phyloP scores from a whole-genome alignment of 306 rosid genomes.

The Cicer yamashitae region DNA sequence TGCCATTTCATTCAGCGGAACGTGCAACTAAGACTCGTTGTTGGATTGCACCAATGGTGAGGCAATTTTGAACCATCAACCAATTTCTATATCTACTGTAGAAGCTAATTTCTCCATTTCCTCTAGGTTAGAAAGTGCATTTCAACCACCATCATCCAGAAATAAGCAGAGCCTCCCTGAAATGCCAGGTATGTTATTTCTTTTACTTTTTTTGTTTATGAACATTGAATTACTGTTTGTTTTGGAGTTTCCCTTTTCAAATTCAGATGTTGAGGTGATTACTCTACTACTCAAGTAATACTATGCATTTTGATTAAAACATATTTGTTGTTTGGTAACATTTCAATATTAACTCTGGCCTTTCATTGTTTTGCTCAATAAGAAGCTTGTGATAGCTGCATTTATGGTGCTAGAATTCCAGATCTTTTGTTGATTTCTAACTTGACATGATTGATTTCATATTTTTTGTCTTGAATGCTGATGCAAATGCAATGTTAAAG shows the following conservation, averaged over 20 bases:
- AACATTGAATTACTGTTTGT: not conserved
- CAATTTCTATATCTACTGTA: not conserved
- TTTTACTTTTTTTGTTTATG: not conserved
- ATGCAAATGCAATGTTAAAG: constrained; percentile 1
- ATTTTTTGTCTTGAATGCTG: not conserved
- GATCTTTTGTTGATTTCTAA: not conserved
- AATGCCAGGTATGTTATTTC: not conserved
- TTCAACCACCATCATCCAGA: not conserved
- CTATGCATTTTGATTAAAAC: not conserved
- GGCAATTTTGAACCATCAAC: not conserved
- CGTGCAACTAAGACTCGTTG: not conserved
- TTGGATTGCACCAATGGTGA: not conserved
- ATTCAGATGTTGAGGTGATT: not conserved
- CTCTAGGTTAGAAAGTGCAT: not conserved
- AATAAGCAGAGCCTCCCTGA: not conserved
- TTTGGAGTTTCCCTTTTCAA: not conserved
- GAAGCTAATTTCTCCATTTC: not conserved
- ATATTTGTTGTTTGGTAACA: not conserved
- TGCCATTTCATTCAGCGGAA: not conserved
- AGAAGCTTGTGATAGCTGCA: not conserved
- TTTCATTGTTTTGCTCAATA: not conserved
- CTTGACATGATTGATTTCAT: not conserved
- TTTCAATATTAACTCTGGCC: not conserved
- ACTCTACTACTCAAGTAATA: not conserved
- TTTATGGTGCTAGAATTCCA: not conserved